A percentile compares a stretch with the other conserved stretches of the same genome.
These are phyloP conservation scores for Oemleria cerasiformis DNA, from an alignment of 306 rosid genomes.

Conservation along the genomic window DNA sequence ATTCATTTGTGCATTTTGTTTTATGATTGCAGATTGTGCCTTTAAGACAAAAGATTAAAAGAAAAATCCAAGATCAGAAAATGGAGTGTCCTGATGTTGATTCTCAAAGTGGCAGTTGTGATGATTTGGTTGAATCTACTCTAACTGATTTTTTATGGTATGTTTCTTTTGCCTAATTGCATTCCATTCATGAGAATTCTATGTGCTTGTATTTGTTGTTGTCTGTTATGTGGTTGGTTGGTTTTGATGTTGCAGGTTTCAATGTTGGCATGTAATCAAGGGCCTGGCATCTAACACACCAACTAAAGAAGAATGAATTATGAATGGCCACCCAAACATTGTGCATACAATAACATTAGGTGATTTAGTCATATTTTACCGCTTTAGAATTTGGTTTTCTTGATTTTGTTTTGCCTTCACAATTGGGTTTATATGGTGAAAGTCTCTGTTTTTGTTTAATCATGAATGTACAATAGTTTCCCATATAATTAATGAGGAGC, in stretches of 20 bases:
- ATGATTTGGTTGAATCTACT: conserved; percentile 29
- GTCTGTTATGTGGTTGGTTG: conserved; percentile 1
- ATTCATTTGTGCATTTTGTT: neutral
- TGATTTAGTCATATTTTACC: too few species aligned
- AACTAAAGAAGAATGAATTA: conserved; percentile 46
- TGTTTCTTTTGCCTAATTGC: neutral
- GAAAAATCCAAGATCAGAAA: conserved; percentile 46
- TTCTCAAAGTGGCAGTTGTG: conserved; percentile 21
- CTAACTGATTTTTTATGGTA: conserved; percentile 81
- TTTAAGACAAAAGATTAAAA: conserved; percentile 47
- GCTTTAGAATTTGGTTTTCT: too few species aligned
- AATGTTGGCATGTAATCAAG: conserved; percentile 83
- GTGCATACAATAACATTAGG: neutral
- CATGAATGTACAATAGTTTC: too few species aligned
- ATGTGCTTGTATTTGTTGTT: neutral
- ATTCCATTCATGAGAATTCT: neutral
- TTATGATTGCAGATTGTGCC: conserved; percentile 58
- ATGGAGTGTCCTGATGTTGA: conserved; percentile 25
- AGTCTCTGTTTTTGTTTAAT: too few species aligned
- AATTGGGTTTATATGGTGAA: too few species aligned
- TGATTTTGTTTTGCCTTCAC: too few species aligned
- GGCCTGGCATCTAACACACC: conserved; percentile 61
- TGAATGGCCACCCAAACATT: neutral
- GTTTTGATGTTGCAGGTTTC: conserved; percentile 60
- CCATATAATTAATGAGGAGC: too few species aligned